phyloP scores from a whole-genome alignment of 2,329 filamentous ascomycete species.

The Aspergillus pseudonomiae region DNA sequence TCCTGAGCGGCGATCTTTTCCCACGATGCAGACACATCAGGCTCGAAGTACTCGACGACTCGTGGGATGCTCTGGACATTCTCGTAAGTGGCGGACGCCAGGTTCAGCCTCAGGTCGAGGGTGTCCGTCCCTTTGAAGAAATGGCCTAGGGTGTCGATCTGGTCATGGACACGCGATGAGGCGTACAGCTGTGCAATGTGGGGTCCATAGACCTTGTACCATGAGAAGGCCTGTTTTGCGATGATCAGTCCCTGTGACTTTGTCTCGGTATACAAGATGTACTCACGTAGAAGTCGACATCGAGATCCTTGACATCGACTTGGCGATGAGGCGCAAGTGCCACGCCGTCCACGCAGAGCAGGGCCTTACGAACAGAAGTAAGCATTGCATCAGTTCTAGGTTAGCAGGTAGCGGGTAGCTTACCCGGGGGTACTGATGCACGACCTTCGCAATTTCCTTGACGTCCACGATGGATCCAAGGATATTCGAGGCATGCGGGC shows the following conservation, averaged over 20 bases:
- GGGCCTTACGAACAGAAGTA: constrained; percentile 41
- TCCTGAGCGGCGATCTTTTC: constrained; percentile 61
- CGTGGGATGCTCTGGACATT: constrained; percentile 64
- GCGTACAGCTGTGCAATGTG: constrained; percentile 74
- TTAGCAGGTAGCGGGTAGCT: not conserved
- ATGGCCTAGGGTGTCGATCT: constrained; percentile 63
- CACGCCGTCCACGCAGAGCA: constrained; percentile 75
- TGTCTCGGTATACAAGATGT: not conserved
- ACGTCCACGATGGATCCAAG: constrained; percentile 67
- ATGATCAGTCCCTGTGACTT: not conserved
- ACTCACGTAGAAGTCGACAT: constrained; percentile 69
- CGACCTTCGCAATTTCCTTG: constrained; percentile 37
- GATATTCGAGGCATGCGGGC: constrained; percentile 74
- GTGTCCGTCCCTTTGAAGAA: constrained; percentile 66
- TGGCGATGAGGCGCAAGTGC: constrained; percentile 73
- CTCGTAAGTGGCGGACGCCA: constrained; percentile 73
- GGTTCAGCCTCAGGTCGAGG: constrained; percentile 68
- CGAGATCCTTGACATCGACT: constrained; percentile 69
- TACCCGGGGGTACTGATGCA: constrained; percentile 49
- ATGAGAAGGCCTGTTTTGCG: constrained; percentile 60
- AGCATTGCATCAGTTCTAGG: not conserved
- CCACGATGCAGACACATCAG: constrained; percentile 50
- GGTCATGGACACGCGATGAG: constrained; percentile 57
- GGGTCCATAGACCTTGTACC: constrained; percentile 83
- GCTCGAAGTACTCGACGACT: constrained; percentile 64